Conservation (phyloP, 257 asterid species). For the Haberlea rhodopensis region DNA sequence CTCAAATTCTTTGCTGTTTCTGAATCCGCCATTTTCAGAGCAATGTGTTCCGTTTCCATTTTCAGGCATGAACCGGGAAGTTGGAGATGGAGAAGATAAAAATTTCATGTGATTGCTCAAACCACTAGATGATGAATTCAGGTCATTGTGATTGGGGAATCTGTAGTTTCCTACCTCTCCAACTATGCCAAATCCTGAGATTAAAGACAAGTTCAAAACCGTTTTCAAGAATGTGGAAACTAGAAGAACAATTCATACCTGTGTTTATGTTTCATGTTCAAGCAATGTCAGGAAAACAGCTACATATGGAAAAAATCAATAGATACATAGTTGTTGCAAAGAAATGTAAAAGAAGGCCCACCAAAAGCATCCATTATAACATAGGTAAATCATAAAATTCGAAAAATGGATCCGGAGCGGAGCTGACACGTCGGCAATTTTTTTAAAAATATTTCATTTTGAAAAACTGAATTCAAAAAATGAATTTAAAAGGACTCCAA, state of each 20-base stretch:
- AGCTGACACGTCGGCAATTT: too few species aligned
- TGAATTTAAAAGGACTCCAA: too few species aligned
- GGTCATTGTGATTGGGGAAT: conserved; percentile 41
- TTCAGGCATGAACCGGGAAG: conserved; percentile 79
- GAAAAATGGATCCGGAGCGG: too few species aligned
- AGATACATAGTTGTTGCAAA: too few species aligned
- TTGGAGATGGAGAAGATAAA: conserved; percentile 47
- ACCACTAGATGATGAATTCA: conserved; percentile 37
- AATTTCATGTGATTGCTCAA: conserved; percentile 51
- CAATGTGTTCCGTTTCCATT: conserved; percentile 34
- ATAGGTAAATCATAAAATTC: too few species aligned
- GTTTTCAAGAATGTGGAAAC: neutral
- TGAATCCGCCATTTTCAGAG: conserved; percentile 35
- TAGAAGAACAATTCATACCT: conserved; percentile 8
- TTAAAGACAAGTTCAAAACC: conserved; percentile 3
- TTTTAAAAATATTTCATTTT: too few species aligned
- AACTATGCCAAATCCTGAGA: conserved; percentile 62
- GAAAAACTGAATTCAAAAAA: too few species aligned
- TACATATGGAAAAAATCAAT: too few species aligned
- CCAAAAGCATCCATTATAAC: too few species aligned
- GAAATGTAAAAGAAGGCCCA: too few species aligned
- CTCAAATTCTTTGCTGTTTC: conserved; percentile 34
- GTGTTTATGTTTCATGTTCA: neutral
- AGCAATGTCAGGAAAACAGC: neutral
- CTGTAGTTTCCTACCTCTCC: conserved; percentile 66